Conservation (phyloP, 768 basidiomycete genomes). For the Polyporus arcularius region DNA sequence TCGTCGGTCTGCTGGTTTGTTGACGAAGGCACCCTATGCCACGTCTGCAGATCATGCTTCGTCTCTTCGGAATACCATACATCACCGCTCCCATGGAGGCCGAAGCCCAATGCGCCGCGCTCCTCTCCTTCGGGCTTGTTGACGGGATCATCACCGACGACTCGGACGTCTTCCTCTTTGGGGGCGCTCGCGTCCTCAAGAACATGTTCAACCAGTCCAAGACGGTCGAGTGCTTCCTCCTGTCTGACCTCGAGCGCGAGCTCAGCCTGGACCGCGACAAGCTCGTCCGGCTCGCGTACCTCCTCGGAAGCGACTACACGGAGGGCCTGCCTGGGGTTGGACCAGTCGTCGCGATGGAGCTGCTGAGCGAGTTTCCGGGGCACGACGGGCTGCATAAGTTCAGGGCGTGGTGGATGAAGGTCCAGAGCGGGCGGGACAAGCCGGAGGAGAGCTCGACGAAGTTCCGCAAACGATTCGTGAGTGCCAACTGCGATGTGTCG, state of each 20-base stretch:
- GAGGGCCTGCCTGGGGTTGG: slow-evolving; percentile 91
- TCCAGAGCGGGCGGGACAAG: slow-evolving; percentile 87
- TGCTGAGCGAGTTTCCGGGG: slow-evolving; percentile 91
- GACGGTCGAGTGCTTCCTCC: slow-evolving; percentile 95
- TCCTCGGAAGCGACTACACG: slow-evolving; percentile 96
- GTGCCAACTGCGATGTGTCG: slow-evolving; percentile 31
- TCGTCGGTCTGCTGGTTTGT: neutral
- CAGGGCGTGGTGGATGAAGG: slow-evolving; percentile 91
- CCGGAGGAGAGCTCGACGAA: slow-evolving; percentile 70
- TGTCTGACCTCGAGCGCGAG: slow-evolving; percentile 82
- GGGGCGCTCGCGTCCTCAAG: slow-evolving; percentile 93
- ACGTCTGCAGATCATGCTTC: slow-evolving; percentile 83
- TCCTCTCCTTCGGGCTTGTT: slow-evolving; percentile 81
- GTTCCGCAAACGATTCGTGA: slow-evolving; percentile 84
- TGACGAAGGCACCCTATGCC: too few species aligned
- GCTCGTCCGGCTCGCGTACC: slow-evolving; percentile 86
- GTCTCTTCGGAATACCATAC: slow-evolving; percentile 95
- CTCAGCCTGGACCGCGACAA: slow-evolving; percentile 84
- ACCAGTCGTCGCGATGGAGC: slow-evolving; percentile 94
- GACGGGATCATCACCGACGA: slow-evolving; percentile 99
- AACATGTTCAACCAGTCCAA: slow-evolving; percentile 99
- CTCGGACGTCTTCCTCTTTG: slow-evolving; percentile 98
- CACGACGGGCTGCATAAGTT: slow-evolving; percentile 82
- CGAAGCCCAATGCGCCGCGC: slow-evolving; percentile 96
- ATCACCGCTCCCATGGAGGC: slow-evolving; percentile 99